A percentile compares a stretch with the other conserved stretches of the same genome.
Evolutionary conservation across 2,329 filamentous ascomycete genomes (phyloP).

Genomic region (Fonsecaea erecta): DNA sequence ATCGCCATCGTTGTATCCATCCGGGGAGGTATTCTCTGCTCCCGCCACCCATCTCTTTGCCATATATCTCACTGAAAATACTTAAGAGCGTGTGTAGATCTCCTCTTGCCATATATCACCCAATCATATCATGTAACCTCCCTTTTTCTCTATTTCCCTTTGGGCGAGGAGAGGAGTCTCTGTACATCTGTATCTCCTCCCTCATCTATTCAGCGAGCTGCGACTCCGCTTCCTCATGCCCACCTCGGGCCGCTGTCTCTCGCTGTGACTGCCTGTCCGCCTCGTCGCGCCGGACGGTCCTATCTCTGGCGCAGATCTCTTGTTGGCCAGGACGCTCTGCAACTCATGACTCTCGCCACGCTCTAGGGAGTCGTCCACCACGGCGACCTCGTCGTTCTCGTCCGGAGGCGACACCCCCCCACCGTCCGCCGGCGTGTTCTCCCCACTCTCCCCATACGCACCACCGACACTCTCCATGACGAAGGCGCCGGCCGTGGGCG

Average conservation of each 20-base stretch:
- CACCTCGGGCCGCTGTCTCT: constrained; percentile 18
- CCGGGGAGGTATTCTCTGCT: too few species aligned
- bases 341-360: constrained; percentile 49
- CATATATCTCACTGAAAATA: background rate
- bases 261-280: constrained; percentile 30
- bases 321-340: constrained; percentile 13
- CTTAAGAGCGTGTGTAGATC: too few species aligned
- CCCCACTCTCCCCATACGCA: constrained; percentile 55
- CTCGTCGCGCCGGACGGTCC: constrained; percentile 19
- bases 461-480: constrained; percentile 78
- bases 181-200: background rate
- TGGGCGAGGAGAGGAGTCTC: background rate
- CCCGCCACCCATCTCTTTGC: background rate
- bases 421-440: constrained; percentile 19
- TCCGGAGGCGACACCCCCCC: constrained; percentile 16
- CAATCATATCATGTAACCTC: background rate
- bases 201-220: constrained; percentile 22
- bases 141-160: background rate
- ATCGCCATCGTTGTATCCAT: too few species aligned
- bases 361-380: constrained; percentile 47
- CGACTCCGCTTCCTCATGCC: constrained; percentile 29
- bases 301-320: background rate
- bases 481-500: constrained; percentile 74
- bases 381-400: constrained; percentile 31
- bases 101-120: background rate